Evolutionary conservation across 768 basidiomycete genomes (phyloP).

Genomic region (Trametes maxima): DNA sequence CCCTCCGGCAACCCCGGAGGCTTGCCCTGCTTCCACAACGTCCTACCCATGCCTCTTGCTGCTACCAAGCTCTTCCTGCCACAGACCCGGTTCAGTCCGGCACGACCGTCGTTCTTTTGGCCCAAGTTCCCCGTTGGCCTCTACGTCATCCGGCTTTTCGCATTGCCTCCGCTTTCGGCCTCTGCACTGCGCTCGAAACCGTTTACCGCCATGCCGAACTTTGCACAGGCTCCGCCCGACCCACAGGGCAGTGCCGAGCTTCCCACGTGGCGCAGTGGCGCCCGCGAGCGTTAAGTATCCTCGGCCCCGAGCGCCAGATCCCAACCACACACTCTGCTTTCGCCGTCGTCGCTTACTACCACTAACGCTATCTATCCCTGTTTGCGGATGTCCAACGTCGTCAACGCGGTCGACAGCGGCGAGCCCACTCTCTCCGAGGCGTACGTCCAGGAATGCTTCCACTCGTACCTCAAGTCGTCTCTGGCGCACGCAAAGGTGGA

Average conservation of each 20-base stretch:
- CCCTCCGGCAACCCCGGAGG: too few species aligned
- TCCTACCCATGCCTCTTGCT: too few species aligned
- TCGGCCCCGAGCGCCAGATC: constrained; percentile 1
- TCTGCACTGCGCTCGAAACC: neutral
- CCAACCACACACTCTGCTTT: neutral
- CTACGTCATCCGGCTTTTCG: neutral
- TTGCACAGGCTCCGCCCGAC: neutral
- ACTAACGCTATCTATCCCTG: neutral
- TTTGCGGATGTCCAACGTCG: constrained; percentile 19
- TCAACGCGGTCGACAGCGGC: constrained; percentile 24
- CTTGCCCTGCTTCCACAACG: too few species aligned
- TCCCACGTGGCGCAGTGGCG: neutral
- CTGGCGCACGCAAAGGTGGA: constrained; percentile 76
- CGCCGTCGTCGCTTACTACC: neutral
- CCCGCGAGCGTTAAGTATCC: neutral
- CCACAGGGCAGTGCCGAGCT: neutral
- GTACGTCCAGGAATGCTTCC: constrained; percentile 76
- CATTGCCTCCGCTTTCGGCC: neutral
- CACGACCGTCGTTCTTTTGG: neutral
- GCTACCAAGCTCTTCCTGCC: too few species aligned
- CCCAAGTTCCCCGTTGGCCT: neutral
- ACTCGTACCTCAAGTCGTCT: constrained; percentile 79
- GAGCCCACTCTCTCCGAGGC: constrained; percentile 56
- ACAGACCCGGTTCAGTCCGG: too few species aligned
- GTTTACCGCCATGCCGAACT: constrained; percentile 2